Evolutionary conservation across 2,329 filamentous ascomycete species (phyloP), one percentile per base, ranked within the genome.

Genomic region (Didymella pomorum): DNA sequence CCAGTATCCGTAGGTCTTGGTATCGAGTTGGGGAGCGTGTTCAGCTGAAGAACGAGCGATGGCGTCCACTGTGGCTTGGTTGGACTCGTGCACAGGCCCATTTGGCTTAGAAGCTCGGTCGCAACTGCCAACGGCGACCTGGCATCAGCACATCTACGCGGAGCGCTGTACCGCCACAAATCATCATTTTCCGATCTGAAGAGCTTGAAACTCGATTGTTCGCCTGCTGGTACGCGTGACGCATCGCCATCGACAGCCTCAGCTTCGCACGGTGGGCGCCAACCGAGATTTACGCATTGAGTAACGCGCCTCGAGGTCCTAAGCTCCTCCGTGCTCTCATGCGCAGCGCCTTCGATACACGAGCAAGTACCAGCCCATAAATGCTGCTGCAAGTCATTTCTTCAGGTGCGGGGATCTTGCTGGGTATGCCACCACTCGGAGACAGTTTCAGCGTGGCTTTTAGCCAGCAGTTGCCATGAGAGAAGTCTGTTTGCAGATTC

Each of bases 11-110:
- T 55, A 57, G 49, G 54, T 52, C 68, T 70, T 67, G 66, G 66
- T 58, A 59, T 31, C 26, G 59, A 56, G 53, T 52, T 59, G 52
- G 39, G 61, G 59, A 61, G 57, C 23, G 49, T 58, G n/a, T 66
- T 75, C 72, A 75, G 72, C 73, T 75, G 69, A 66, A 61, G 63
- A 62, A 52, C 43, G 62, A 64, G 68, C 58, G 64, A 63, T 73
- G 73, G 72, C 72, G 72, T 71, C 56, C 52, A 52, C 28, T 66
- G 69, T 74, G 71, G 71, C 71, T 69, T 61, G 51, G 28, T 56
- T 45, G 50, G 44, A 53, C 45, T 58, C 42, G 37, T 44, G 35
- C 35, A 39, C 35, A 18, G 35, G 35, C 35, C 35, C 20, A 18
- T 8, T 55, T 56, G 52, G 3, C 63, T 63, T 64, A 57, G 58